Evolutionary conservation across 306 rosid species (phyloP).

Genomic region (Luffa aegyptiaca): DNA sequence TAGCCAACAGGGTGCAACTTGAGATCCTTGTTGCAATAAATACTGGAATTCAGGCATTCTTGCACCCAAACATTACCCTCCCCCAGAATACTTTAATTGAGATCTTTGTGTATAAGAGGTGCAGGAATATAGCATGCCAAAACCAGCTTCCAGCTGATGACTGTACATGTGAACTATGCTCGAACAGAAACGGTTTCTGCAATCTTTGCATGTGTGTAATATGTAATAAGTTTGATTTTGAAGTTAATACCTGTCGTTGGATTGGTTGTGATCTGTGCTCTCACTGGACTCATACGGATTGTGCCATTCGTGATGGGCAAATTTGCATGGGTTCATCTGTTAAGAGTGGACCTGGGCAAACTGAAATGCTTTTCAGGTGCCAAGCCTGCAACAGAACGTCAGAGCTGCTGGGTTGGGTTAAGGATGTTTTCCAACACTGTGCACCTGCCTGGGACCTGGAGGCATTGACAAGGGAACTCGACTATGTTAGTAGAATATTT

Average conservation of each 20-base stretch:
- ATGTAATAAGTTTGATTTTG: conserved; percentile 97
- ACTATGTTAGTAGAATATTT: conserved; percentile 90
- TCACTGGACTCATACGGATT: conserved; percentile 99
- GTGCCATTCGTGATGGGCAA: conserved; percentile 88
- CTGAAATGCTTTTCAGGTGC: conserved; percentile 95
- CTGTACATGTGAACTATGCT: conserved; percentile 84
- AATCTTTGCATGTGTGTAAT: conserved; percentile 97
- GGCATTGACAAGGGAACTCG: conserved; percentile 80
- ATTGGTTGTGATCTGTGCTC: conserved; percentile 95
- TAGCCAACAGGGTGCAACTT: conserved; percentile 87
- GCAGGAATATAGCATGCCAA: conserved; percentile 92
- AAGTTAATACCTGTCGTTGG: conserved; percentile 98
- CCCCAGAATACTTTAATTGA: conserved; percentile 83
- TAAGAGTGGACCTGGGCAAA: conserved; percentile 69
- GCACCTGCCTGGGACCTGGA: conserved; percentile 91
- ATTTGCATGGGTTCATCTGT: conserved; percentile 75
- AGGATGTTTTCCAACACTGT: conserved; percentile 97
- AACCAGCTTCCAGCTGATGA: conserved; percentile 94
- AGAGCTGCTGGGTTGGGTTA: conserved; percentile 97
- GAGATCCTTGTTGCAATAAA: conserved; percentile 92
- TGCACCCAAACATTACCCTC: conserved; percentile 85
- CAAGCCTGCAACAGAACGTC: conserved; percentile 93
- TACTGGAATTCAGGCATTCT: conserved; percentile 89
- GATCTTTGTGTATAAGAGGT: conserved; percentile 81
- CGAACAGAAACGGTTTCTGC: conserved; percentile 86